phyloP scores from a whole-genome alignment of 306 rosid genomes.

The Prunus campanulata region DNA sequence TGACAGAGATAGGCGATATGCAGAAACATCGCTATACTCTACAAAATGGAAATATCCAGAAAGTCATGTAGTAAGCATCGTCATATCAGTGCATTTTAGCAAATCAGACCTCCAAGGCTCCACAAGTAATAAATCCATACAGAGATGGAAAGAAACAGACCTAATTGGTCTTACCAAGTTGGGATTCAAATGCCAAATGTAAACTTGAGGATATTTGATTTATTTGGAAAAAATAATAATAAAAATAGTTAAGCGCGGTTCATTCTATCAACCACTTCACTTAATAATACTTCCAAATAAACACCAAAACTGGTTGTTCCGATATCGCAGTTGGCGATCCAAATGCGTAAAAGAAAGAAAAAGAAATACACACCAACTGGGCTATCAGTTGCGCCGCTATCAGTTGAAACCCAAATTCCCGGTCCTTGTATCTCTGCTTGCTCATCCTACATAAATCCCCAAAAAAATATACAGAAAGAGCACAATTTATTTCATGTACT shows the following conservation, averaged over 20 bases:
- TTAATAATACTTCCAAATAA: not conserved
- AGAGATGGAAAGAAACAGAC: too few relatives aligned
- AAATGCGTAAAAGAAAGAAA: not conserved
- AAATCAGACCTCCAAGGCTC: too few relatives aligned
- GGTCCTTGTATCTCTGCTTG: constrained; percentile 96
- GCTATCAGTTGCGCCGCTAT: constrained; percentile 83
- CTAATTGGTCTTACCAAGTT: too few relatives aligned
- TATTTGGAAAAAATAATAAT: not conserved
- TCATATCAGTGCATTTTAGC: too few relatives aligned
- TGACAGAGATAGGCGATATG: constrained; percentile 86
- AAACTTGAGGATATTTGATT: not conserved
- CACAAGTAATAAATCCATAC: too few relatives aligned
- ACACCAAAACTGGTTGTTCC: not conserved
- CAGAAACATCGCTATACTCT: constrained; percentile 91
- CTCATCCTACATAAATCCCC: constrained; percentile 56
- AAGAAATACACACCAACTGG: constrained; percentile 60
- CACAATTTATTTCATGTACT: too few relatives aligned
- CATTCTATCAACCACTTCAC: not conserved
- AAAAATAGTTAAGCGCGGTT: not conserved
- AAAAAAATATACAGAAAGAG: not conserved
- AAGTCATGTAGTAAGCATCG: too few relatives aligned
- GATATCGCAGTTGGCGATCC: too few relatives aligned
- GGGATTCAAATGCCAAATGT: too few relatives aligned
- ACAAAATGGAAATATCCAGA: constrained; percentile 23
- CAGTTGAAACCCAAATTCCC: constrained; percentile 84